Evolutionary conservation across 345 rosid genomes (phyloP).

Genomic region (Populus ilicifolia): DNA sequence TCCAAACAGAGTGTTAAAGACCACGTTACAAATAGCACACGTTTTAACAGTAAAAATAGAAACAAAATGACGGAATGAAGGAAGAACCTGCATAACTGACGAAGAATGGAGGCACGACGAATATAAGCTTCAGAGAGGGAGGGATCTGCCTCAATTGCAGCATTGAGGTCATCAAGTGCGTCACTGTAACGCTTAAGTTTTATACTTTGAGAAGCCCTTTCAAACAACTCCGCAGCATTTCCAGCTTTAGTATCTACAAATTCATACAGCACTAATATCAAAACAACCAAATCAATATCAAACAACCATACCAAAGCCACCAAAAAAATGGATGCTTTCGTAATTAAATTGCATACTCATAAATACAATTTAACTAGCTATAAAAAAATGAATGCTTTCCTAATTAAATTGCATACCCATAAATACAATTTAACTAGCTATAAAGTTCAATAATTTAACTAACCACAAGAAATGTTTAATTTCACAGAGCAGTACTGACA

Average conservation of each 20-base stretch:
- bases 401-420: too few relatives aligned
- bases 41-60: not conserved
- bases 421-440: too few relatives aligned
- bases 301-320: not conserved
- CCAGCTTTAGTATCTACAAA: conserved; percentile 59
- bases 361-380: too few relatives aligned
- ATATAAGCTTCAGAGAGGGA: conserved; percentile 80
- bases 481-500: too few relatives aligned
- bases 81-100: conserved; percentile 81
- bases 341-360: too few relatives aligned
- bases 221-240: conserved; percentile 63
- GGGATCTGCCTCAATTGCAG: conserved; percentile 93
- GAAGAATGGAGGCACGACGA: conserved; percentile 73
- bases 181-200: conserved; percentile 77
- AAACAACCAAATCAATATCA: not conserved
- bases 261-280: not conserved
- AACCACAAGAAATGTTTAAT: too few relatives aligned
- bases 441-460: too few relatives aligned
- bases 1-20: not conserved
- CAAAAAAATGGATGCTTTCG: too few relatives aligned
- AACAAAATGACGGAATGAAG: not conserved
- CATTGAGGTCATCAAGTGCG: conserved; percentile 84
- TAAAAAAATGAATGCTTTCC: too few relatives aligned
- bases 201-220: conserved; percentile 72
- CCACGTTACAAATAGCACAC: not conserved